phyloP scores from a whole-genome alignment of 768 basidiomycete genomes.

The Podaxis rugospora region DNA sequence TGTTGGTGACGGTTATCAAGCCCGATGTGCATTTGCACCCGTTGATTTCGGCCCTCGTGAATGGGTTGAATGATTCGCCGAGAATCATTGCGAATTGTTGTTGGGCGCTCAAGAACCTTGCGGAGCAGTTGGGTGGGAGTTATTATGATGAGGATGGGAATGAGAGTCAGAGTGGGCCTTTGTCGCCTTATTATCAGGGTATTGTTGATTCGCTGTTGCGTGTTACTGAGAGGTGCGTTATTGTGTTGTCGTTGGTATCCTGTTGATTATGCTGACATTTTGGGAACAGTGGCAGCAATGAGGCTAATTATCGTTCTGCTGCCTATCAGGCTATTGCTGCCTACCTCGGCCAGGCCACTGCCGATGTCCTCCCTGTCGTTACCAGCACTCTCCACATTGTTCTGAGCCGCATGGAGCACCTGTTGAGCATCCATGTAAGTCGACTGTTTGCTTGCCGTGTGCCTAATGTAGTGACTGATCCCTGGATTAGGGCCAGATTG shows the following conservation, averaged over 20 bases:
- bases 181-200: slow-evolving; percentile 88
- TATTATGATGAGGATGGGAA: slow-evolving; percentile 65
- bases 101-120: slow-evolving; percentile 94
- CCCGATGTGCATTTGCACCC: slow-evolving; percentile 84
- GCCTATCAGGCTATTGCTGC: slow-evolving; percentile 95
- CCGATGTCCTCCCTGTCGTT: slow-evolving; percentile 76
- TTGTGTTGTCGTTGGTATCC: not conserved
- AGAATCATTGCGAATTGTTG: slow-evolving; percentile 92
- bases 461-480: not conserved
- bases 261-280: slow-evolving; percentile 12
- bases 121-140: slow-evolving; percentile 76
- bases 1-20: slow-evolving; percentile 81
- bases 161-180: slow-evolving; percentile 48
- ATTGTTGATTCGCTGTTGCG: slow-evolving; percentile 79
- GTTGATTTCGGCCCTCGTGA: slow-evolving; percentile 78
- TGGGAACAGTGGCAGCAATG: slow-evolving; percentile 63
- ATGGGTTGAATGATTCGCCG: slow-evolving; percentile 74
- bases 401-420: slow-evolving; percentile 86
- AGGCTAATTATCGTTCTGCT: slow-evolving; percentile 89
- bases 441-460: not conserved
- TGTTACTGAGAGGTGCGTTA: slow-evolving; percentile 79
- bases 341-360: slow-evolving; percentile 75
- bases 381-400: slow-evolving; percentile 79
- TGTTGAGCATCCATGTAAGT: slow-evolving; percentile 75
- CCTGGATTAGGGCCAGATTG: slow-evolving; percentile 71